Evolutionary conservation across 2,329 filamentous ascomycete species (phyloP).

Genomic region (Elsinoe ampelina): DNA sequence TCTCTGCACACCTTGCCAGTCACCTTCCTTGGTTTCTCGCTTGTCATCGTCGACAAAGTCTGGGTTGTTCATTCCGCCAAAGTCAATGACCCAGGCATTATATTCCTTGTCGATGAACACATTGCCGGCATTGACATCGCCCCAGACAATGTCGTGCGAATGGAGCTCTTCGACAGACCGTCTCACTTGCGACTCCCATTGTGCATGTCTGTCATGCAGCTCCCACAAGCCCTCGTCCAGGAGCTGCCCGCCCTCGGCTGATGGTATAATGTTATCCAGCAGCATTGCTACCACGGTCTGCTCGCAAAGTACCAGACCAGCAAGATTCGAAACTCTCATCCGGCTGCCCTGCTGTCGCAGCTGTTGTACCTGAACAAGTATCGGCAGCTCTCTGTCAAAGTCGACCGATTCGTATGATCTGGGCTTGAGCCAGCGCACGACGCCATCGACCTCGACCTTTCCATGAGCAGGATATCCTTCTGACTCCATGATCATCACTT

Average conservation of each 20-base stretch:
- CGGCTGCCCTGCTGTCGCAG: neutral
- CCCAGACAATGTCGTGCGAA: conserved; percentile 20
- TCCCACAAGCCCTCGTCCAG: neutral
- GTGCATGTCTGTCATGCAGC: neutral
- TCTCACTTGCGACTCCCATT: conserved; percentile 4
- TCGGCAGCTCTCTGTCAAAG: neutral
- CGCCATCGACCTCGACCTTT: neutral
- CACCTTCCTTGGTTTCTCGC: conserved; percentile 1
- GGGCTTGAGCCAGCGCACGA: neutral
- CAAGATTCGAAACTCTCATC: neutral
- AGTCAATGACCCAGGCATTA: conserved; percentile 22
- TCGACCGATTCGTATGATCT: neutral
- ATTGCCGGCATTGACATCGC: conserved; percentile 22
- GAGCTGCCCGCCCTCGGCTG: neutral
- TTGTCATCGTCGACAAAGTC: conserved; percentile 9
- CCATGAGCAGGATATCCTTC: neutral
- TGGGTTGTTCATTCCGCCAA: conserved; percentile 16
- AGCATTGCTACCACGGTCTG: neutral
- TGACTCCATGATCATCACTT: neutral
- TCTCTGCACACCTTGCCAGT: conserved; percentile 7
- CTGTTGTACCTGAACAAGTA: neutral
- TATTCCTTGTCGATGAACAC: conserved; percentile 19
- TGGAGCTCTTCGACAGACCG: conserved; percentile 16
- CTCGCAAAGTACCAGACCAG: neutral
- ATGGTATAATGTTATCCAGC: neutral